Evolutionary conservation across 305 asterid species (phyloP).

Genomic region (Fraxinus dipetala): DNA sequence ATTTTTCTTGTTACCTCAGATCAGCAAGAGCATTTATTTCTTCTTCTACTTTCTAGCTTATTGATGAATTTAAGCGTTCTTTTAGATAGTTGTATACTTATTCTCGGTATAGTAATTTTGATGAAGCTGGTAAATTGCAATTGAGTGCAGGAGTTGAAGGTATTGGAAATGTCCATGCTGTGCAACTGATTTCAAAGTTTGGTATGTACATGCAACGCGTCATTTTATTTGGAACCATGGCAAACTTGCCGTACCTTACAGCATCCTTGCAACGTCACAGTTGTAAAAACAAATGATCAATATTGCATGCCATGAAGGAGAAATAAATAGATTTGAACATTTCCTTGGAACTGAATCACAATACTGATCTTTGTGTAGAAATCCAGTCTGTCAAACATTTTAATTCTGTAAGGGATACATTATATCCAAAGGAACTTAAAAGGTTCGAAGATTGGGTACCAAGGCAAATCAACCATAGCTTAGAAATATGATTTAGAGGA

Average conservation of each 20-base stretch:
- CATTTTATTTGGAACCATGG: constrained; percentile 3
- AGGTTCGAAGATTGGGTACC: neutral
- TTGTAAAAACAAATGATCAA: neutral
- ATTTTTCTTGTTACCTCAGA: neutral
- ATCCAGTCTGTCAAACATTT: neutral
- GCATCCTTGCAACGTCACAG: neutral
- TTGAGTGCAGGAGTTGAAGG: constrained; percentile 83
- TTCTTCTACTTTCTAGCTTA: neutral
- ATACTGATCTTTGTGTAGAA: neutral
- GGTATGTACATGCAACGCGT: constrained; percentile 44
- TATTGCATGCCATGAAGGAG: neutral
- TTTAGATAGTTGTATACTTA: neutral
- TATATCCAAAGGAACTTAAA: neutral
- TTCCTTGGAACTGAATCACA: neutral
- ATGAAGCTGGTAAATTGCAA: constrained; percentile 13
- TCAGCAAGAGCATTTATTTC: neutral
- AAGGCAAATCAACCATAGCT: neutral
- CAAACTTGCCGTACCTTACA: neutral
- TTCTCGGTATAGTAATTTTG: neutral
- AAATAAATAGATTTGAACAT: neutral
- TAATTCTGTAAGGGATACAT: neutral
- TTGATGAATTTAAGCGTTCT: constrained; percentile 1
- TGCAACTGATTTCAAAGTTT: constrained; percentile 74
- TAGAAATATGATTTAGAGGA: neutral
- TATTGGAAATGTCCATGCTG: constrained; percentile 84